phyloP scores from a whole-genome alignment of 2,329 filamentous ascomycete species.

The Fusarium hostae region DNA sequence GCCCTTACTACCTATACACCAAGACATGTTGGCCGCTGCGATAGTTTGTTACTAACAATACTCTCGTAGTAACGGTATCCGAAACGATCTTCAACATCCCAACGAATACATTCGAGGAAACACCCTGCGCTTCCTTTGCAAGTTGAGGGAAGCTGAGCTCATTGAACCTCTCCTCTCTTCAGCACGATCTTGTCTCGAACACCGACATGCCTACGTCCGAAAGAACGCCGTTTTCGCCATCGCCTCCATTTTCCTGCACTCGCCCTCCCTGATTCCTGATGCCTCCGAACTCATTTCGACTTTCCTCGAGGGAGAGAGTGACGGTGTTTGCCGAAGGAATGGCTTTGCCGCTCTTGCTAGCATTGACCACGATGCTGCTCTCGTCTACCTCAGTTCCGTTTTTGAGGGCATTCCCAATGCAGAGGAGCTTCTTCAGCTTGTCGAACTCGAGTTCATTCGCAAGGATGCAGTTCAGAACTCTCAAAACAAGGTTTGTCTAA shows the following conservation, averaged over 20 bases:
- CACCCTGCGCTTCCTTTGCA: conserved; percentile 97
- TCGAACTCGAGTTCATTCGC: conserved; percentile 95
- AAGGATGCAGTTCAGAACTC: conserved; percentile 96
- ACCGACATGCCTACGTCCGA: conserved; percentile 96
- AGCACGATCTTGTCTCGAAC: conserved; percentile 90
- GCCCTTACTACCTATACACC: not conserved
- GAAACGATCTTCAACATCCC: conserved; percentile 95
- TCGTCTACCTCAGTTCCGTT: conserved; percentile 86
- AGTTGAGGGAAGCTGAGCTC: conserved; percentile 93
- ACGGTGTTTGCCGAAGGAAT: conserved; percentile 97
- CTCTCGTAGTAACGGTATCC: conserved; percentile 86
- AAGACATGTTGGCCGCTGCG: not conserved
- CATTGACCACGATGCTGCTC: conserved; percentile 92
- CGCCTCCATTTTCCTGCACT: conserved; percentile 90
- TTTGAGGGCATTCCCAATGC: conserved; percentile 96
- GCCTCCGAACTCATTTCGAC: conserved; percentile 89
- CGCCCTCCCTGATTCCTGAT: conserved; percentile 91
- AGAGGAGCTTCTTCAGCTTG: conserved; percentile 91
- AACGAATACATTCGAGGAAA: conserved; percentile 99
- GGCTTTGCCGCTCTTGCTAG: conserved; percentile 91
- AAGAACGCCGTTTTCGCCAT: conserved; percentile 98
- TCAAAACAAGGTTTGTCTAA: conserved; percentile 82
- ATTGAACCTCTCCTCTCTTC: conserved; percentile 96
- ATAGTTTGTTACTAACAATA: conserved; percentile 17
- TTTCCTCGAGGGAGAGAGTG: conserved; percentile 91